These are phyloP conservation scores for Zalaria obscura DNA, from an alignment of 2,329 filamentous ascomycete species.

Conservation along the genomic window DNA sequence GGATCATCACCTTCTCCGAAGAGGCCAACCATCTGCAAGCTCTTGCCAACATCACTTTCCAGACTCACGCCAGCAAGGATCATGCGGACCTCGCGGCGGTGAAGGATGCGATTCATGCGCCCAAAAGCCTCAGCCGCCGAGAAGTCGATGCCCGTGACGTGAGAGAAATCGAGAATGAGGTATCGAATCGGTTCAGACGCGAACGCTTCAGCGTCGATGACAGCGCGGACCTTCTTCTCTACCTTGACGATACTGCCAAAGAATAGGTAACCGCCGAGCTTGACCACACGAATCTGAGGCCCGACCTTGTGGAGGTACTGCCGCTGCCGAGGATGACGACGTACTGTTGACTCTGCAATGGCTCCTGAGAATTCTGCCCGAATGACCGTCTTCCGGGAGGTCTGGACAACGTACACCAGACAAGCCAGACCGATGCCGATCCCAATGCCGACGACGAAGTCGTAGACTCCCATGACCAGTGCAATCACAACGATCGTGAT, in stretches of 20 bases:
- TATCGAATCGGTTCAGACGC: constrained; percentile 68
- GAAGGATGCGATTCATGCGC: constrained; percentile 72
- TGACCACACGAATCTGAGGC: constrained; percentile 78
- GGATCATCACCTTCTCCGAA: constrained; percentile 58
- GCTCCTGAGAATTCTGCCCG: constrained; percentile 82
- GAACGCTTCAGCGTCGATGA: constrained; percentile 77
- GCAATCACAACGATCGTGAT: constrained; percentile 80
- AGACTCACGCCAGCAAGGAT: constrained; percentile 72
- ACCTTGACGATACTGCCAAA: constrained; percentile 96
- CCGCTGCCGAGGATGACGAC: constrained; percentile 78
- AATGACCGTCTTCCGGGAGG: constrained; percentile 77
- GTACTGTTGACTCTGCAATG: constrained; percentile 80
- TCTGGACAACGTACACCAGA: constrained; percentile 79
- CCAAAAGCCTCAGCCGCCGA: constrained; percentile 93
- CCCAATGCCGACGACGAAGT: constrained; percentile 90
- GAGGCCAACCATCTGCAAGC: constrained; percentile 71
- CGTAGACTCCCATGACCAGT: constrained; percentile 88
- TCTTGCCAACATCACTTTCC: constrained; percentile 60
- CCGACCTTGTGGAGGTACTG: constrained; percentile 77
- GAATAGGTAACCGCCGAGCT: constrained; percentile 90
- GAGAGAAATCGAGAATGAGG: constrained; percentile 73
- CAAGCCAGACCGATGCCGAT: constrained; percentile 87
- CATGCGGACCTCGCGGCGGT: constrained; percentile 63
- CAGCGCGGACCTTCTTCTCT: constrained; percentile 68
- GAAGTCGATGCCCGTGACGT: constrained; percentile 88